phyloP scores from a whole-genome alignment of 805 yeast species.

The Pichia phayaonensis region DNA sequence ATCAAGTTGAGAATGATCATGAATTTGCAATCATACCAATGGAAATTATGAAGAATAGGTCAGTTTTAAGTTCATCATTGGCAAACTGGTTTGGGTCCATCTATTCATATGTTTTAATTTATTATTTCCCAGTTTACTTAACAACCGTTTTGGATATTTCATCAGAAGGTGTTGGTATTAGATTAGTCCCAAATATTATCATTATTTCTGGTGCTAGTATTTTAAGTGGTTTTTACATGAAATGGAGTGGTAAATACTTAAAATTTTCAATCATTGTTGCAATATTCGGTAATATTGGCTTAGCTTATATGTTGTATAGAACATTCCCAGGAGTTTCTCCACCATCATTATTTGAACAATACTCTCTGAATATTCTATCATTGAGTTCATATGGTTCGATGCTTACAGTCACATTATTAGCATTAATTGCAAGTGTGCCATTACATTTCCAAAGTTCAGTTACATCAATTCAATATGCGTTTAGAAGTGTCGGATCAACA shows the following conservation, averaged over 20 bases:
- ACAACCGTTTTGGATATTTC: conserved; percentile 46
- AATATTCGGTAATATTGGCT: conserved; percentile 38
- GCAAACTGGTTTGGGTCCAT: conserved; percentile 55
- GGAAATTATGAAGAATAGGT: conserved; percentile 43
- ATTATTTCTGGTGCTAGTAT: conserved; percentile 53
- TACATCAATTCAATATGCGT: conserved; percentile 59
- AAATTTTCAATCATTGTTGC: conserved; percentile 37
- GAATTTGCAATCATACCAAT: conserved; percentile 58
- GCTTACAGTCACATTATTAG: conserved; percentile 57
- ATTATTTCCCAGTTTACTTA: conserved; percentile 56
- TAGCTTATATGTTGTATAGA: conserved; percentile 17
- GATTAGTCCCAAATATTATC: conserved; percentile 55
- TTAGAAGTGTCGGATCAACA: conserved; percentile 60
- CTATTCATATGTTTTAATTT: conserved; percentile 40
- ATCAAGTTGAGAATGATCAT: conserved; percentile 16
- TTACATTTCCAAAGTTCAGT: conserved; percentile 57
- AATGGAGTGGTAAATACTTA: conserved; percentile 52
- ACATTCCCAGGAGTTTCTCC: conserved; percentile 16
- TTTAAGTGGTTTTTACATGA: conserved; percentile 60
- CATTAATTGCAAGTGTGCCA: conserved; percentile 69
- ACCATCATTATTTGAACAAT: conserved; percentile 32
- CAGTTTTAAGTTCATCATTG: conserved; percentile 56
- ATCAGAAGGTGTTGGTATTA: conserved; percentile 51
- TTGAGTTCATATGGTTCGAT: conserved; percentile 51
- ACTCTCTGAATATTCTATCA: conserved; percentile 37